Evolutionary conservation across 495 filamentous ascomycete species (phyloP), one percentile per base, ranked within the genome.

Genomic region (Aspergillus nanangensis): DNA sequence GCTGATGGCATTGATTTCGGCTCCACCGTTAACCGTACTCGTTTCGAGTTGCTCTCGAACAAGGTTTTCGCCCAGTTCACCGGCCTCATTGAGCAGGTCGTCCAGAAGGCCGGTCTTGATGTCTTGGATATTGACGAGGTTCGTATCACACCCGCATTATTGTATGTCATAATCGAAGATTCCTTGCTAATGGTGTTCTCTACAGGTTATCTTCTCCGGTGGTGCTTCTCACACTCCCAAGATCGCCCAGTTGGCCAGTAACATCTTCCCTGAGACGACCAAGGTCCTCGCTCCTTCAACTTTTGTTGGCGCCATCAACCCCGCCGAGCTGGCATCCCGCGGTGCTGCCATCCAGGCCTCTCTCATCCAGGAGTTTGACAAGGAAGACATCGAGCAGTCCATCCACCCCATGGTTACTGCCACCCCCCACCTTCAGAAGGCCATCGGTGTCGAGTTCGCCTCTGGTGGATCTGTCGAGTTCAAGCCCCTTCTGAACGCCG

Each of bases 281-380:
- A 72, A 70, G 11, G 80, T 98, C 56, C 77, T 93, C 46, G 87
- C 93, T 7, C 92, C 93, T 8, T 80, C 87, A 18, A 93, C 90
- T 29, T 77, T 70, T 38, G 51, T 81, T 13, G 77, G 75, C 20
- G 88, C 93, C 47, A 79, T 98, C 71, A 96, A 96, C 78, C 93
- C 93, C 21, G 91, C 87, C 13, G 91, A 96, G 65, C 79, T 96
- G 36, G 73, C 84, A 48, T 87, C 88, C 40, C 80, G 93, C 45
- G 93, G 93, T 57, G 93, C 94, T 48, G 92, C 93, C 24, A 88
- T 97, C 58, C 93, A 98, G 74, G 93, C 93, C 14, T 90, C 84
- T 38, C 70, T 98, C 38, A 87, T 98, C 60, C 81, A 87, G 59
- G 90, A 91, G 61, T 97, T 93, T 64, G 93, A 97, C 42, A 70